Base-by-base conservation (phyloP, 768 basidiomycete species). In the Tylopilus plumbeoviolaceoides region DNA sequence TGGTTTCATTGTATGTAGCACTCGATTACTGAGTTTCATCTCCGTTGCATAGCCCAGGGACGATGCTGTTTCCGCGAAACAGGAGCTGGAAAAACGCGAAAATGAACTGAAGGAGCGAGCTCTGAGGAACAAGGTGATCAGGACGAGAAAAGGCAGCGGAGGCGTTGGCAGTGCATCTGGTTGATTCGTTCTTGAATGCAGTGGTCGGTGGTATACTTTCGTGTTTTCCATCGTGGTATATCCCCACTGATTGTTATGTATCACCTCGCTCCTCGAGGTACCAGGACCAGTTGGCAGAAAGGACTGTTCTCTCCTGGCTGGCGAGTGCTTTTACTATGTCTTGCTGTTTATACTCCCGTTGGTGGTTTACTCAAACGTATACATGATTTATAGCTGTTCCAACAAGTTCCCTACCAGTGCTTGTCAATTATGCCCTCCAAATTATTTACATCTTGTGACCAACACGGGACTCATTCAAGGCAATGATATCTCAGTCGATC, bases 71-170 rank as follows among this genome's bases (percentile, higher is more conserved):
- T 11, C 51, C 51, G 23, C 53, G 12, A 72, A 62, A 48, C 62
- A 63, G 21, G 88, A 88, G 33, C 72, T 92, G 42, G 81, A 82
- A 60, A 80, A 73, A 58, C 70, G 85, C 52, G 90, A 92, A 63
- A 90, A 79, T 57, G 90, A 92, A 63, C 64, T 91, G 54, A 91
- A 90, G 65, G 90, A 92, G 60, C 81, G 73, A 64, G 88, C 89
- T 14, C 67, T 92, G 64, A 79, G 90, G 62, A 91, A 91, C 63
- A 92, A 92, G 65, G 90, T 92, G 43, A 76, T 84, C 48, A 76
- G 85, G 63, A 87, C 85, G 28, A 75, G 88, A 58, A 89, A 86
- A 65, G 72, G 64, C 17, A 74, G 70, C 55, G 59, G 59, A 42
- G 64, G 63, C n/a, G 41, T n/a, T 1, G 56, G 57, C 8, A 20